Evolutionary conservation across 179 eudicot species (phyloP), one percentile per base, ranked within the genome.

Genomic region (Actinidia polygama): DNA sequence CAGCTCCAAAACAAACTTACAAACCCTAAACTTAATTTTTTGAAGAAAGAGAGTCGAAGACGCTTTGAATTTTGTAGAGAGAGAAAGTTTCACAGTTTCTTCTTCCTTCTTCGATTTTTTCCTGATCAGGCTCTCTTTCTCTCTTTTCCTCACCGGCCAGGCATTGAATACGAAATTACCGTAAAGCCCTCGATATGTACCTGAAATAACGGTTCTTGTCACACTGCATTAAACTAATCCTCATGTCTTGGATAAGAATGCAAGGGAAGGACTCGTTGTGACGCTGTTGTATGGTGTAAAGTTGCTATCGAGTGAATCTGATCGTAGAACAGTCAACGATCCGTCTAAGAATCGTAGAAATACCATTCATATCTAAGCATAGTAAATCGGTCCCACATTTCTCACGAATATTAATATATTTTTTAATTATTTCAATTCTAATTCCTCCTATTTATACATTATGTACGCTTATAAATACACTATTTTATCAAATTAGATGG

Each of bases 11-110:
- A 55, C 66, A 70, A 57, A 59, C 36, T 57, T 54, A 40, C 68
- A 80, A 55, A 19, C 19, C 21, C 67, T 12, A 36, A 7, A 1
- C 5, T 16, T 67, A 69, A 70, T 14, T n/a, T 70, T 55, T 7
- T 1, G 68, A 70, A 79, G 75, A 79, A 68, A 54, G 64, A 53
- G 49, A 68, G 75, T 80, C 44, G 21, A 69, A 80, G 68, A 80
- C 68, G 77, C 77, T 69, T 69, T 54, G 57, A 44, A 80, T 57
- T 70, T 80, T 47, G 44, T 47, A 36, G 53, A 79, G 67, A 54
- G 77, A n/a, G 74, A 47, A 73, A 66, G 70, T 24, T 63, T 49
- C 73, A 46, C 36, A 57, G 44, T 49, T 78, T 19, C 49, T 70
- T 57, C 77, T 70, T 70, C 75, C 24, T 40, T 5, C 18, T 21